Evolutionary conservation across 495 filamentous ascomycete genomes (phyloP), one percentile per base, ranked within the genome.

Genomic region (Tuber calosporum): DNA sequence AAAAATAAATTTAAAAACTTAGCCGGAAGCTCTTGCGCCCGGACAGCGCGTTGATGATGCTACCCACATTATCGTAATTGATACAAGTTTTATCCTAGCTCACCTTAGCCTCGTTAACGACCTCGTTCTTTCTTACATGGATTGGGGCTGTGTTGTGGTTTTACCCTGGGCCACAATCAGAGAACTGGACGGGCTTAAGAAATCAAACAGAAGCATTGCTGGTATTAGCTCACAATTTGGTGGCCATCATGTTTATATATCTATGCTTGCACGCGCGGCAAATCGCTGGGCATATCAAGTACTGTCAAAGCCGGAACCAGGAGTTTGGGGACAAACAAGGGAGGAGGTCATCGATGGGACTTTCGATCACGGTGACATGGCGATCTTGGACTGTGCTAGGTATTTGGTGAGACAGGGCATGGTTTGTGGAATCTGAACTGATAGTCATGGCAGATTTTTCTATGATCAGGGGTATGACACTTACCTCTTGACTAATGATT

Each of bases 341-440:
- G 77, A 81, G n/a, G 80, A 81, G 66, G 71, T 69, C 22, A 48
- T 77, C 11, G 79, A 81, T 38, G 42, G 26, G 38, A 41, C 68
- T 19, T 68, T 70, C 45, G 66, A 30, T 62, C 66, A 43, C 36
- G 80, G 80, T 26, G 80, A 81, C 66, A 53, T 70, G 71, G 79
- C 80, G 5, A 81, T 81, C 17, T 69, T 81, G 40, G 79, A 81
- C 72, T 81, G 80, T 58, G 80, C 79, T 81, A 73, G 58, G 79
- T 71, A 69, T 26, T 43, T 45, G 20, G 13, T 11, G 62, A 2
- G 8, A n/a, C 6, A 38, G n/a, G 7, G 38, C 11, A 48, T 30
- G 34, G 15, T 30, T 38, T 6, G n/a, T 7, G 26, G 38, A 20
- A 22, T 68, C 69, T 80, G n/a, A 77, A 39, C 11, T 66, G 6